Evolutionary conservation across 2,329 filamentous ascomycete species (phyloP), one percentile per base, ranked within the genome.

Genomic region (Penicillium frequentans): DNA sequence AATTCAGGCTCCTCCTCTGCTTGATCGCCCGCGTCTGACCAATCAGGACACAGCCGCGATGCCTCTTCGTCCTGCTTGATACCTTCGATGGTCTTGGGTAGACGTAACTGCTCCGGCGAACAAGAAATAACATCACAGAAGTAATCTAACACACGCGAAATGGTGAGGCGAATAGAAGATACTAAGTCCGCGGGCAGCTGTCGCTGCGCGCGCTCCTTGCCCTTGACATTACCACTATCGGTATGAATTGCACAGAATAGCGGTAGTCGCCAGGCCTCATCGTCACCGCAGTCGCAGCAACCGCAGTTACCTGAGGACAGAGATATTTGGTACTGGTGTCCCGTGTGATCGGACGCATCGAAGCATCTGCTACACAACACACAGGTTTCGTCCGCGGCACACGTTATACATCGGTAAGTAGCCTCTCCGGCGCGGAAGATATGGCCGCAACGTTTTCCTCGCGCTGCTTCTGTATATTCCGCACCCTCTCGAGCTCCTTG

Each of bases 51-150:
- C 33, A 98, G 79, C 21, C 93, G 84, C 16, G 93, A 96, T 57
- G 84, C 82, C 56, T 83, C 81, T 77, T 98, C 95, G 73, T 99
- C 95, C 60, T 88, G 82, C 54, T 86, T 77, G 55, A 99, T 95
- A 1, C 87, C 89, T 54, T 91, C 88, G 61, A 87, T 85, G 0
- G 91, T 90, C 78, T 98, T 99, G 9, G 88, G 81, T 58, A 96
- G 81, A 42, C 95, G 87, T 49, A 99, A 82, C 75, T 99, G 93
- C 76, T 99, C 96, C 0, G 96, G 96, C 1, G 93, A 96, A 76
- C 96, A 99, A 2, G 95, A 98, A 62, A 98, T 92, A 59, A 99
- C 92, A 78, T 99, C 95, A 77, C 93, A 97, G 61, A 99, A 88
- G 72, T 96, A 99, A 77, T 99, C 95, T 60, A 98, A 84, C 11